Evolutionary conservation across 1,284 basidiomycete species (phyloP).

Genomic region (Irpex rosettiformis): DNA sequence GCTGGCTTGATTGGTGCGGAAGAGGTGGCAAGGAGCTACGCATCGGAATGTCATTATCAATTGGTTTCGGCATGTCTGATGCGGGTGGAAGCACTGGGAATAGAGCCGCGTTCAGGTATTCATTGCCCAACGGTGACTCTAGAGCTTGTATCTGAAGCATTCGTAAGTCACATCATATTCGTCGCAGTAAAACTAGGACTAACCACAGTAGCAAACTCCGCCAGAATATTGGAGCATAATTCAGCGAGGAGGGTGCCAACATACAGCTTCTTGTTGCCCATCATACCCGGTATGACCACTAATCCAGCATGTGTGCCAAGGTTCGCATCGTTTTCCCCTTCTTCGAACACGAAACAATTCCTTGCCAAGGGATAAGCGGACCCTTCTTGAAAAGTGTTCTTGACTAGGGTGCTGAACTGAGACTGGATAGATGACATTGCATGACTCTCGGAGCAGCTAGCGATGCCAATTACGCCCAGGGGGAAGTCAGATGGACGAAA

Average conservation of each 20-base stretch:
- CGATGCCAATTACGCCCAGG: constrained; percentile 76
- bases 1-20: constrained; percentile 51
- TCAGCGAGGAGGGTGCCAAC: constrained; percentile 84
- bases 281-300: constrained; percentile 72
- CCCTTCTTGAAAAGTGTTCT: constrained; percentile 60
- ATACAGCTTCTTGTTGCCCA: constrained; percentile 79
- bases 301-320: constrained; percentile 61
- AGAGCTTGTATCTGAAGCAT: constrained; percentile 52
- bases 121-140: constrained; percentile 71
- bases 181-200: constrained; percentile 23
- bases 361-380: constrained; percentile 73
- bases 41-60: constrained; percentile 40
- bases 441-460: constrained; percentile 57
- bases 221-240: constrained; percentile 79
- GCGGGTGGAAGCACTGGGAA: constrained; percentile 58
- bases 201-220: constrained; percentile 79
- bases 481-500: constrained; percentile 78
- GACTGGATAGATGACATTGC: constrained; percentile 58
- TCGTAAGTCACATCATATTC: constrained; percentile 19
- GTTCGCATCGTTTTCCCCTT: constrained; percentile 55
- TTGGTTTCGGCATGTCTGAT: constrained; percentile 53
- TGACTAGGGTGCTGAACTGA: constrained; percentile 60
- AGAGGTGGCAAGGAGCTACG: constrained; percentile 42
- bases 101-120: constrained; percentile 64
- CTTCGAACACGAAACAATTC: constrained; percentile 79